Evolutionary conservation across 306 rosid species (phyloP).

Genomic region (Biancaea sappan): DNA sequence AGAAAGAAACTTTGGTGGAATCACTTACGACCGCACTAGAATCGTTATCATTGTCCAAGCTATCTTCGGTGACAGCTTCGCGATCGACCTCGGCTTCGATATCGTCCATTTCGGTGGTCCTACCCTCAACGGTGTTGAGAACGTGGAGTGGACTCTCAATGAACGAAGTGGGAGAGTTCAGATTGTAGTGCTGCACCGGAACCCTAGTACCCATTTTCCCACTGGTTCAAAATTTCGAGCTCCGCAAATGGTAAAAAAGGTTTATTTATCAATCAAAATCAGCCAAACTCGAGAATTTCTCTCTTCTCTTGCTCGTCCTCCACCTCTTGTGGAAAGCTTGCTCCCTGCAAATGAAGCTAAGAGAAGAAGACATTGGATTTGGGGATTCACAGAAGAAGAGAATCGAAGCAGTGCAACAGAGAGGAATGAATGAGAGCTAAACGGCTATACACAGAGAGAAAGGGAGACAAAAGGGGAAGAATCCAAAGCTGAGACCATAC

Average conservation of each 20-base stretch:
- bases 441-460: constrained; percentile 52
- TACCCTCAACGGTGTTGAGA: constrained; percentile 70
- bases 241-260: not conserved
- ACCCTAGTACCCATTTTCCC: constrained; percentile 71
- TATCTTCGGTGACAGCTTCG: constrained; percentile 52
- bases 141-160: constrained; percentile 84
- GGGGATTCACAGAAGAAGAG: not conserved
- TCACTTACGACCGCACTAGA: constrained; percentile 60
- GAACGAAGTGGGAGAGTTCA: constrained; percentile 77
- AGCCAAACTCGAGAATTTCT: constrained; percentile 13
- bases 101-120: constrained; percentile 61
- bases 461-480: constrained; percentile 11
- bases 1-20: not conserved
- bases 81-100: constrained; percentile 48
- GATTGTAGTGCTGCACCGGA: constrained; percentile 89
- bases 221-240: not conserved
- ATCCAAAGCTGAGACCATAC: constrained; percentile 46
- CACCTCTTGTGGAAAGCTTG: not conserved
- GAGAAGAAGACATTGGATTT: constrained; percentile 22
- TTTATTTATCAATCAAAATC: not conserved
- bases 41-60: constrained; percentile 57
- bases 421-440: not conserved
- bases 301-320: not conserved
- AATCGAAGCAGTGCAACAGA: not conserved
- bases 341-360: constrained; percentile 6